Base-by-base conservation (phyloP, 306 rosid species). In the Castanea crenata region DNA sequence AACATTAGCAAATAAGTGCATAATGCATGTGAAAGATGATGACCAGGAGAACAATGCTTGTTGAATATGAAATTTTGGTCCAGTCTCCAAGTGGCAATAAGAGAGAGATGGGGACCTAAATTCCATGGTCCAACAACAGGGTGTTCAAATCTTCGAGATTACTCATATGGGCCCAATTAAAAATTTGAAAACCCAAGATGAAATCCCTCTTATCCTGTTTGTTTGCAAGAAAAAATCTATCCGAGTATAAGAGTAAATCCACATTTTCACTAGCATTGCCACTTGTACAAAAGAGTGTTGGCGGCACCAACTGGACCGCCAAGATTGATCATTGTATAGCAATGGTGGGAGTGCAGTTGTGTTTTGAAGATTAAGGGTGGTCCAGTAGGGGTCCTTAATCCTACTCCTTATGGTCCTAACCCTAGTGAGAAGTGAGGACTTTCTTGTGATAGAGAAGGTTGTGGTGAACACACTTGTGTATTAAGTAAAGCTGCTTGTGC, bases 331-430 rank as follows among this genome's bases (percentile, higher is more conserved):
- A 52, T 41, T 41, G 46, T 41, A 21, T 7, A 56, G 83, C 75
- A 75, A 57, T 46, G 4, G 64, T 69, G 51, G 54, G 79, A 20
- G 74, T 64, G 51, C 72, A 78, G 82, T 79, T 70, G 70, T 64
- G 70, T 54, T 58, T 75, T 57, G 79, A 74, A 80, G 65, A 59
- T 32, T 55, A 69, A 79, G 79, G 81, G 82, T 86, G 95, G 97
- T 92, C 97, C 97, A 65, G 49, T 32, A 71, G 80, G 78, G 64
- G 77, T 74, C 79, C 73, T 49, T 49, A 12, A 4, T 49, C 54
- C 15, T 49, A 13, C 54, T 49, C 16, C 54, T 69, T 75, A 51
- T 85, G 93, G 97, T 90, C 97, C 90, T 63, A 80, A 69, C 49
- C 76, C 61, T 35, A 69, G 23, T 57, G 65, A 29, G 81, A 78